Percentiles rank a stretch among this genome's conserved stretches.
These are phyloP conservation scores for Venturia aucupariae DNA, from an alignment of 2,329 filamentous ascomycete species.

Conservation along the genomic window DNA sequence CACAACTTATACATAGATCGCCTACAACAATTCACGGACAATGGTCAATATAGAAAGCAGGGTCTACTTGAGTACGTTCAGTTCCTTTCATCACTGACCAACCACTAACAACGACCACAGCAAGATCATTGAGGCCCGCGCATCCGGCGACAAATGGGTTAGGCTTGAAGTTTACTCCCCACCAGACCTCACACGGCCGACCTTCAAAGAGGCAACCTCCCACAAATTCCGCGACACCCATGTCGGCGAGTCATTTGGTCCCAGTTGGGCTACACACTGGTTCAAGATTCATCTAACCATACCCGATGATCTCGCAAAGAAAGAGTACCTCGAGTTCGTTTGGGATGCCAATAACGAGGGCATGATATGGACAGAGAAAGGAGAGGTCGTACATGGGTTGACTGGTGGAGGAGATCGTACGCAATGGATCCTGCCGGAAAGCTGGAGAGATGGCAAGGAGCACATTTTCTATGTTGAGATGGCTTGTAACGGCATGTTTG, in stretches of 20 bases:
- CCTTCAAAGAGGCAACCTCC: slow-evolving; percentile 73
- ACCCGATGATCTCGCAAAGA: slow-evolving; percentile 60
- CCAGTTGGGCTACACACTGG: slow-evolving; percentile 97
- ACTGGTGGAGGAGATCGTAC: slow-evolving; percentile 81
- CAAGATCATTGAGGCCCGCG: slow-evolving; percentile 62
- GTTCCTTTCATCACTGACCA: slow-evolving; percentile 8
- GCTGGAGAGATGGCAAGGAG: slow-evolving; percentile 73
- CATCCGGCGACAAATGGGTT: slow-evolving; percentile 64
- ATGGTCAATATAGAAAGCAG: slow-evolving; percentile 60
- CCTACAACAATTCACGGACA: slow-evolving; percentile 68
- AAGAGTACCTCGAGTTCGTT: slow-evolving; percentile 83
- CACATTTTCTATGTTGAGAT: slow-evolving; percentile 95
- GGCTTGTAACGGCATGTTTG: slow-evolving; percentile 98
- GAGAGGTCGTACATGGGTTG: slow-evolving; percentile 82
- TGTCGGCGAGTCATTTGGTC: slow-evolving; percentile 75
- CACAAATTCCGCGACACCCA: slow-evolving; percentile 66
- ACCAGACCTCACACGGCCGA: slow-evolving; percentile 67
- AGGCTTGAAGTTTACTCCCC: slow-evolving; percentile 81
- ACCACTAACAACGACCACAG: slow-evolving; percentile 29
- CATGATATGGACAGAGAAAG: slow-evolving; percentile 85
- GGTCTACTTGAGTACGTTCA: slow-evolving; percentile 59
- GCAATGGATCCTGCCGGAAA: slow-evolving; percentile 82
- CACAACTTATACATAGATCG: slow-evolving; percentile 76
- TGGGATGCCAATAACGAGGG: slow-evolving; percentile 95
- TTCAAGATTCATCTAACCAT: slow-evolving; percentile 77